phyloP scores from a whole-genome alignment of 2,329 filamentous ascomycete genomes.

The Erysiphe pulchra region DNA sequence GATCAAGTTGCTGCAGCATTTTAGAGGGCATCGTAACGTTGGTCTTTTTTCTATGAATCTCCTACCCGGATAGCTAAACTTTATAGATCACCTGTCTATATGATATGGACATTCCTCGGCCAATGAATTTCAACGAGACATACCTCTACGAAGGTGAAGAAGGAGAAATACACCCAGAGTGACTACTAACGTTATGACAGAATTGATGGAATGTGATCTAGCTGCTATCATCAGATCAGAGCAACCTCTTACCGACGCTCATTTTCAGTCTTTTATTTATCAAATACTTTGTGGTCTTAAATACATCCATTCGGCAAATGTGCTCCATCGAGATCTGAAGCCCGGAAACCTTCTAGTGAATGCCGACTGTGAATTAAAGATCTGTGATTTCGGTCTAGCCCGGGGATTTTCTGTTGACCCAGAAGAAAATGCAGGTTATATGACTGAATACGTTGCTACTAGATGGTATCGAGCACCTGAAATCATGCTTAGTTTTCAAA shows the following conservation, averaged over 20 bases:
- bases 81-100: constrained; percentile 87
- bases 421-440: constrained; percentile 95
- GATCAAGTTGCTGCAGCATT: constrained; percentile 97
- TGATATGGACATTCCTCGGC: constrained; percentile 96
- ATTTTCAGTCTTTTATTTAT: constrained; percentile 99
- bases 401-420: constrained; percentile 93
- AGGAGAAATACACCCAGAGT: not conserved
- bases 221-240: constrained; percentile 94
- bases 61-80: constrained; percentile 14
- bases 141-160: constrained; percentile 81
- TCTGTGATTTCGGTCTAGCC: constrained; percentile 91
- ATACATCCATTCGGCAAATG: constrained; percentile 97
- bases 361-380: constrained; percentile 97
- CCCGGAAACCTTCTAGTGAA: constrained; percentile 94
- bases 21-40: constrained; percentile 71
- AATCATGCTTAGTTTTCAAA: constrained; percentile 99
- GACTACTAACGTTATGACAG: constrained; percentile 21
- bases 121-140: constrained; percentile 96
- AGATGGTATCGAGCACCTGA: constrained; percentile 97
- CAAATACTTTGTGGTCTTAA: constrained; percentile 97
- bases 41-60: constrained; percentile 12
- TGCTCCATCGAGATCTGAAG: constrained; percentile 89
- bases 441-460: constrained; percentile 98
- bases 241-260: constrained; percentile 87
- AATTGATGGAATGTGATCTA: constrained; percentile 97